These are phyloP conservation scores for Discostella stelligeroides DNA, from an alignment of 108 stramenopile genomes.

Conservation along the genomic window DNA sequence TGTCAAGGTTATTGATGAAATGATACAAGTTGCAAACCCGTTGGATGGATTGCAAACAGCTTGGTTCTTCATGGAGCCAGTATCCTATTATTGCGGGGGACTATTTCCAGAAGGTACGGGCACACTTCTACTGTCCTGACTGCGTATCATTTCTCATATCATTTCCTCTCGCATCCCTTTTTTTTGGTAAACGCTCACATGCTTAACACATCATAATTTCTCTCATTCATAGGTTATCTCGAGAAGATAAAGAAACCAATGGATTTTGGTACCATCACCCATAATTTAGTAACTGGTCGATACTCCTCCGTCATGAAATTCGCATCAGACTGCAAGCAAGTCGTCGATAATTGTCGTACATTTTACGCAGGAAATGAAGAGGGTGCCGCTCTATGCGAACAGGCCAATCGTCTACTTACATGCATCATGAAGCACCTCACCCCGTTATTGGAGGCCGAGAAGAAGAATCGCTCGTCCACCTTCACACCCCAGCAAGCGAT, in stretches of 20 bases:
- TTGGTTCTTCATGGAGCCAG: conserved; percentile 79
- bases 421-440: conserved; percentile 60
- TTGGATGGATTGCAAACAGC: conserved; percentile 71
- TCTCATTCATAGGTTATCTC: conserved; percentile 72
- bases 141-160: no score
- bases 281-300: conserved; percentile 68
- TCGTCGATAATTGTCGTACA: conserved; percentile 68
- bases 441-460: conserved; percentile 57
- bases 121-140: neutral
- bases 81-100: conserved; percentile 69
- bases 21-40: conserved; percentile 71
- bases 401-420: conserved; percentile 65
- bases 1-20: conserved; percentile 59
- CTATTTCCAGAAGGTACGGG: conserved; percentile 50
- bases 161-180: no score
- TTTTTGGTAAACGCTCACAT: no score
- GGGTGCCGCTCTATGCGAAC: conserved; percentile 56
- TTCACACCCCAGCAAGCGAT: conserved; percentile 22
- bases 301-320: conserved; percentile 63
- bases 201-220: no score
- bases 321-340: conserved; percentile 70
- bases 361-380: conserved; percentile 69
- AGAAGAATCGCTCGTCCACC: conserved; percentile 52
- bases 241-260: conserved; percentile 69
- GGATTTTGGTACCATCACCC: conserved; percentile 77